Conservation (phyloP, 169 alveolate species). For the Eimeria maxima region DNA sequence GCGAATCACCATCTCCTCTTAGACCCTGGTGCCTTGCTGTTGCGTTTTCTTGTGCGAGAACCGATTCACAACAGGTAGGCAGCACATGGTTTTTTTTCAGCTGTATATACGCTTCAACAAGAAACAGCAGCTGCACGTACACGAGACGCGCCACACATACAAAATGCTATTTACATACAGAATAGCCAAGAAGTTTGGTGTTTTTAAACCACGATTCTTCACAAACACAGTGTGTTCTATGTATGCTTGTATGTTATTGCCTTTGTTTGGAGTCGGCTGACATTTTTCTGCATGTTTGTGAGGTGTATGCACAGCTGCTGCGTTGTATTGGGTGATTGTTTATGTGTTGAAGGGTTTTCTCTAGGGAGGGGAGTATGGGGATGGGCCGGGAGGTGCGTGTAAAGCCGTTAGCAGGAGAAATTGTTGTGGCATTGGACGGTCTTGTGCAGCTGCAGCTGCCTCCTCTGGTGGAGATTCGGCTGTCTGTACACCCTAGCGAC, state of each 20-base stretch:
- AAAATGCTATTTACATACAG: too few species aligned
- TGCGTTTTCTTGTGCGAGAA: slow-evolving; percentile 81
- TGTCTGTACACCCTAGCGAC: slow-evolving; percentile 63
- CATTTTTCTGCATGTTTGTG: not conserved
- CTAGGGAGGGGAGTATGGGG: not conserved
- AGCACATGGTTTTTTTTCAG: not conserved
- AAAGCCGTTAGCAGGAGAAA: slow-evolving; percentile 66
- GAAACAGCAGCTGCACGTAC: not conserved
- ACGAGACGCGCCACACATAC: not conserved
- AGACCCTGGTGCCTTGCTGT: slow-evolving; percentile 72
- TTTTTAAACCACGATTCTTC: too few species aligned
- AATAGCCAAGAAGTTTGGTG: too few species aligned
- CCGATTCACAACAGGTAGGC: slow-evolving; percentile 82
- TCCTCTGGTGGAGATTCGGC: slow-evolving; percentile 16
- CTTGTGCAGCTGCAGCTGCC: slow-evolving; percentile 69
- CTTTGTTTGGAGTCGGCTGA: too few species aligned
- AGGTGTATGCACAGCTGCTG: not conserved
- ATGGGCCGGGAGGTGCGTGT: not conserved
- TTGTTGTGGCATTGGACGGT: slow-evolving; percentile 80
- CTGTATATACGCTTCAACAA: not conserved
- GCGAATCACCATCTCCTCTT: slow-evolving; percentile 73
- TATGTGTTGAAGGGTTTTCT: slow-evolving; percentile 18
- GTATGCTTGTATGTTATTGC: too few species aligned
- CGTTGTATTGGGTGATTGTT: not conserved
- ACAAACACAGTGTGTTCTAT: too few species aligned